Evolutionary conservation across 2,329 filamentous ascomycete species (phyloP).

Genomic region (Chrysoporthe cubensis): DNA sequence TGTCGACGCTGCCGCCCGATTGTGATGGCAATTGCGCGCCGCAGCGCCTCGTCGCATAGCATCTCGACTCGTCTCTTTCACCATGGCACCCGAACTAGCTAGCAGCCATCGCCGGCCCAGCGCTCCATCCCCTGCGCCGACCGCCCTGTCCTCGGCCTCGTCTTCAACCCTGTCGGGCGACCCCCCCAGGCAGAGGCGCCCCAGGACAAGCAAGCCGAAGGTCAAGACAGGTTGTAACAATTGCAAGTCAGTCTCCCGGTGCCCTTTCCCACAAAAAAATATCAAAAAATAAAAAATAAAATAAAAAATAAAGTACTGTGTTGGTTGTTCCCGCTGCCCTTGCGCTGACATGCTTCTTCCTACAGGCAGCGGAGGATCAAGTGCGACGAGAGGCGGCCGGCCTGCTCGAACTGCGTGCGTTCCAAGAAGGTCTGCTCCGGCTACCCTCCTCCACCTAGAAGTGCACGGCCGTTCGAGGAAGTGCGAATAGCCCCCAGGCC

Average conservation of each 20-base stretch:
- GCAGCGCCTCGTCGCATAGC: constrained; percentile 1
- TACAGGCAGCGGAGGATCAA: constrained; percentile 64
- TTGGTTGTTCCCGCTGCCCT: no score
- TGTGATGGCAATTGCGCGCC: constrained; percentile 25
- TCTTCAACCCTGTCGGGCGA: constrained; percentile 34
- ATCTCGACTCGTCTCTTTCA: constrained; percentile 4
- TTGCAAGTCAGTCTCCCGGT: constrained; percentile 63
- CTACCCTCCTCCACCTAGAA: constrained; percentile 61
- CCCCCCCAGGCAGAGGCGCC: constrained; percentile 42
- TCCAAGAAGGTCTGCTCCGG: constrained; percentile 63
- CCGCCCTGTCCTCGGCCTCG: constrained; percentile 22
- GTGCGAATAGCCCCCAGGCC: constrained; percentile 55
- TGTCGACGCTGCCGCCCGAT: constrained; percentile 2
- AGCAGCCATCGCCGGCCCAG: constrained; percentile 14
- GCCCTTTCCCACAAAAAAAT: not conserved
- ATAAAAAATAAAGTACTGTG: not conserved
- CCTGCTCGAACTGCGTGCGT: constrained; percentile 62
- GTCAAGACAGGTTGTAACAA: constrained; percentile 69
- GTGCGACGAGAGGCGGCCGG: constrained; percentile 66
- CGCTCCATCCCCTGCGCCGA: constrained; percentile 22
- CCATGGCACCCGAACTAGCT: constrained; percentile 23
- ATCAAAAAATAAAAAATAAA: no score
- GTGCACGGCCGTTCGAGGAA: constrained; percentile 50
- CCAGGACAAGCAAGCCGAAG: constrained; percentile 60
- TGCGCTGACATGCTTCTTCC: constrained; percentile 24